These are phyloP conservation scores for Ascodesmis nigricans DNA, from an alignment of 495 filamentous ascomycete species.

Conservation along the genomic window DNA sequence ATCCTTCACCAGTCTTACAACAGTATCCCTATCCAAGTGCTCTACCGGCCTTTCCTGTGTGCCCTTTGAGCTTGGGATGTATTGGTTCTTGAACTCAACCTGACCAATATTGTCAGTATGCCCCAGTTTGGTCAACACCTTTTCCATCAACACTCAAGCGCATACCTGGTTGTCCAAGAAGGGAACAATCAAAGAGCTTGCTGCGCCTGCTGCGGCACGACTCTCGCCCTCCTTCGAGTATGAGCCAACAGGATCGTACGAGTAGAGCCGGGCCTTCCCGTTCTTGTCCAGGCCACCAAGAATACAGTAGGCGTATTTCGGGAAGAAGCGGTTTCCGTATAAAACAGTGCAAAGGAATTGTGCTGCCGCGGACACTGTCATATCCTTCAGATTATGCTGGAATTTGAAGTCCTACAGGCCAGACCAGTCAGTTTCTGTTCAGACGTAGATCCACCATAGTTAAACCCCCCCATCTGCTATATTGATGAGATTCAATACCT, in stretches of 20 bases:
- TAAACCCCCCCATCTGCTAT: conserved; percentile 2
- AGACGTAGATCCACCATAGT: not conserved
- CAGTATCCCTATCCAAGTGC: conserved; percentile 43
- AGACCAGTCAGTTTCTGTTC: not conserved
- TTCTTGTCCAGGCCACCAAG: conserved; percentile 86
- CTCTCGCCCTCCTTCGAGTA: conserved; percentile 68
- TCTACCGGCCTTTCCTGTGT: conserved; percentile 34
- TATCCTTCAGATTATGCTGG: conserved; percentile 26
- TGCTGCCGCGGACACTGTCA: conserved; percentile 80
- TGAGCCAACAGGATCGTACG: conserved; percentile 89
- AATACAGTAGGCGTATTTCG: conserved; percentile 87
- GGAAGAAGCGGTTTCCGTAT: conserved; percentile 94
- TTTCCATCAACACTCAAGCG: not conserved
- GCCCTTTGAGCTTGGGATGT: conserved; percentile 57
- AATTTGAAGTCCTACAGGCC: conserved; percentile 21
- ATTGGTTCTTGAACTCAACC: conserved; percentile 98
- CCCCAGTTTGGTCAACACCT: not conserved
- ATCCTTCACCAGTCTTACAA: conserved; percentile 77
- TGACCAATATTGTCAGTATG: conserved; percentile 6
- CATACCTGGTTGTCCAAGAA: conserved; percentile 79
- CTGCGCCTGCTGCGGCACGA: conserved; percentile 87
- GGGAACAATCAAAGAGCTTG: conserved; percentile 90
- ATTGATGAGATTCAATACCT: too few species aligned
- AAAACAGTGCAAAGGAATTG: conserved; percentile 82
- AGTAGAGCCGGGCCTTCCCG: conserved; percentile 81